phyloP scores from a whole-genome alignment of 108 stramenopile genomes.

The Poteriospumella lacustris region DNA sequence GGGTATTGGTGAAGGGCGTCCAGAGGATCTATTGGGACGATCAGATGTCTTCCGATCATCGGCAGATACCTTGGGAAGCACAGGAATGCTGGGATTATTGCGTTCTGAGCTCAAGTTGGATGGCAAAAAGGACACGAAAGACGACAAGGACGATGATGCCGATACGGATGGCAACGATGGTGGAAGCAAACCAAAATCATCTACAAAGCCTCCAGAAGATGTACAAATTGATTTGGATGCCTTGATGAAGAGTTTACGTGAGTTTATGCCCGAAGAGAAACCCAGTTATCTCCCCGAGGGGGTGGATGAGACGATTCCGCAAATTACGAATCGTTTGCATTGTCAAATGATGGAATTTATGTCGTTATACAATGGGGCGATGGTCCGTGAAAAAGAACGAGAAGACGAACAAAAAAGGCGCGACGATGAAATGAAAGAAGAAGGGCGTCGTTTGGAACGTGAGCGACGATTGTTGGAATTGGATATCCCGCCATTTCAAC shows the following conservation, averaged over 20 bases:
- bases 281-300: background rate
- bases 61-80: background rate
- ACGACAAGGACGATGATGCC: background rate
- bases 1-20: background rate
- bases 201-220: background rate
- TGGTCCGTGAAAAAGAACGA: background rate
- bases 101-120: background rate
- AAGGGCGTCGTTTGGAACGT: background rate
- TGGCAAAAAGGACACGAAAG: background rate
- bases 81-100: background rate
- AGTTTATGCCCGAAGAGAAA: background rate
- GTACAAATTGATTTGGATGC: background rate
- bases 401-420: background rate
- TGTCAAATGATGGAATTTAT: background rate
- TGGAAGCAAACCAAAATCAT: background rate
- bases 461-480: background rate
- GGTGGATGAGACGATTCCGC: slow-evolving; percentile 14
- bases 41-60: background rate
- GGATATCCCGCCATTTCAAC: background rate
- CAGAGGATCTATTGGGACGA: too few relatives aligned
- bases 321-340: background rate
- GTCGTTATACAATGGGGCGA: background rate
- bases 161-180: background rate
- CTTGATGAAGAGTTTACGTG: background rate
- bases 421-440: slow-evolving; percentile 12